phyloP scores from a whole-genome alignment of 2,329 filamentous ascomycete genomes.

The Fusarium concolor region DNA sequence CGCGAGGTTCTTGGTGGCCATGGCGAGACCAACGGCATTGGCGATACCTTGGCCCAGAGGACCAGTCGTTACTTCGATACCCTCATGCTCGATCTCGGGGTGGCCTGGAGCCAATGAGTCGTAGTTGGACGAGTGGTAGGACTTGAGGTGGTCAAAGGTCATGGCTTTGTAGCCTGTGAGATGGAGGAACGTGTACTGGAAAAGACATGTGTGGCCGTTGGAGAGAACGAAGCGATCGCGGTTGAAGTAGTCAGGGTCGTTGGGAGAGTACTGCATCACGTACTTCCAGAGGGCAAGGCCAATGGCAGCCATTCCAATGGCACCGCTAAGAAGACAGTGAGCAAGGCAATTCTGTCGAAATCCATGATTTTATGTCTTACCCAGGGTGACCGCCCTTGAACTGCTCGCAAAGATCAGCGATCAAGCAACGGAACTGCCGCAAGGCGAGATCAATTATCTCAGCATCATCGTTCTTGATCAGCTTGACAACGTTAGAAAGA shows the following conservation, averaged over 20 bases:
- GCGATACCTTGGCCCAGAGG: constrained; percentile 70
- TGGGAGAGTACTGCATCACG: constrained; percentile 69
- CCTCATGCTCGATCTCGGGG: constrained; percentile 68
- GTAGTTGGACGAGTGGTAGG: constrained; percentile 58
- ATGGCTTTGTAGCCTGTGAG: constrained; percentile 65
- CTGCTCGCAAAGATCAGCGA: constrained; percentile 76
- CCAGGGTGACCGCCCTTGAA: constrained; percentile 77
- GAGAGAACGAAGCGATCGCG: constrained; percentile 72
- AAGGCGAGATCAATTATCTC: constrained; percentile 62
- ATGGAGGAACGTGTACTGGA: constrained; percentile 66
- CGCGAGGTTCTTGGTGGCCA: constrained; percentile 66
- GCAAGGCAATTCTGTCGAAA: background rate
- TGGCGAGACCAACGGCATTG: constrained; percentile 69
- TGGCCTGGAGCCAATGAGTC: constrained; percentile 66
- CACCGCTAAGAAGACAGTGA: constrained; percentile 46
- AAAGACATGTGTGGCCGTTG: constrained; percentile 68
- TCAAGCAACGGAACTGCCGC: constrained; percentile 69
- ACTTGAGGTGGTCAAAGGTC: constrained; percentile 68
- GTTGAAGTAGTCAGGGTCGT: constrained; percentile 68
- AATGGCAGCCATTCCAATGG: constrained; percentile 72
- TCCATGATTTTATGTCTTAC: constrained; percentile 51
- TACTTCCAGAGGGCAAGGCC: constrained; percentile 71
- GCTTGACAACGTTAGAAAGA: constrained; percentile 38
- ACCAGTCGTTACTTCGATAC: constrained; percentile 69
- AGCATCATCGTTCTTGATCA: constrained; percentile 44